Percentiles rank a stretch among this genome's conserved stretches.
Conservation (phyloP, 345 rosid species). For the Citrus sinensis region DNA sequence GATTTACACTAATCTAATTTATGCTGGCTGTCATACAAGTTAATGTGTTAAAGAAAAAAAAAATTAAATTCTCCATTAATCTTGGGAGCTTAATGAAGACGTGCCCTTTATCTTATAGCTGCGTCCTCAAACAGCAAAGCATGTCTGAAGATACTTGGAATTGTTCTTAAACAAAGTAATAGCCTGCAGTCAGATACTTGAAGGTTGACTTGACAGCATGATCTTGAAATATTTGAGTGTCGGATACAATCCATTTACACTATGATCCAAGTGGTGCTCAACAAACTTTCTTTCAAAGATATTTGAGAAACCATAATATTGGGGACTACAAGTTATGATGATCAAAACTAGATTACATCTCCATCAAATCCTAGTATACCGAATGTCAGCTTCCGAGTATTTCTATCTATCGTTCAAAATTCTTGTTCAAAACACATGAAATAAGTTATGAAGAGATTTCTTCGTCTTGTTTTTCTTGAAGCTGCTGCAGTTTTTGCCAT, state of each 20-base stretch:
- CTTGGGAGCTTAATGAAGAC: not conserved
- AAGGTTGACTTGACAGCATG: not conserved
- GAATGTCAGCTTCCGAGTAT: not conserved
- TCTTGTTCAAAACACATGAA: not conserved
- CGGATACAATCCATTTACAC: not conserved
- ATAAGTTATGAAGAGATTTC: conserved; percentile 1
- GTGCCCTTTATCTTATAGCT: not conserved
- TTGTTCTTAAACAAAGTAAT: not conserved
- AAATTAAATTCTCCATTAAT: not conserved
- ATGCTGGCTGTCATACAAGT: too few relatives aligned
- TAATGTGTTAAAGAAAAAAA: not conserved
- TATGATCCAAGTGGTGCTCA: too few relatives aligned
- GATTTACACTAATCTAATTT: not conserved
- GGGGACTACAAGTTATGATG: not conserved
- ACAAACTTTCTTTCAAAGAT: too few relatives aligned
- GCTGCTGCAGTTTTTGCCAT: conserved; percentile 21
- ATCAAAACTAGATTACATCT: not conserved
- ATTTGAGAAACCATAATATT: not conserved
- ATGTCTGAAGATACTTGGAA: not conserved
- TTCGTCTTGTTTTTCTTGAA: not conserved
- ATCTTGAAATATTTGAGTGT: not conserved
- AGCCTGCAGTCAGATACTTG: too few relatives aligned
- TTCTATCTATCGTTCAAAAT: not conserved
- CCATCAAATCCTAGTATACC: not conserved
- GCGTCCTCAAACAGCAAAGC: not conserved